Conservation (phyloP, 1,284 basidiomycete species). For the Papiliotrema fonsecae region DNA sequence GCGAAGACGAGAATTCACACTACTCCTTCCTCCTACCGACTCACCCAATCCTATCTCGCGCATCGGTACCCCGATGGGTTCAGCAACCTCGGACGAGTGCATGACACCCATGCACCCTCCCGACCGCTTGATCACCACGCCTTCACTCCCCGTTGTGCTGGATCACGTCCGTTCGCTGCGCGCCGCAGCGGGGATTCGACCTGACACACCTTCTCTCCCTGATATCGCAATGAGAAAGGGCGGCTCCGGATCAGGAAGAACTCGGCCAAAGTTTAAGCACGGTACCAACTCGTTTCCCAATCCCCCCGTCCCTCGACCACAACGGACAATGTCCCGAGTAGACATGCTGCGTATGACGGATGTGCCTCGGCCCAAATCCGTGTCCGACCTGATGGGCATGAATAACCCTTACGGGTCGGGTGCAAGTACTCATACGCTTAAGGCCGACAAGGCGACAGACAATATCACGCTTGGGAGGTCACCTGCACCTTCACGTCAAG, state of each 20-base stretch:
- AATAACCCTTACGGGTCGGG: conserved; percentile 17
- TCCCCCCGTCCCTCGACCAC: conserved; percentile 25
- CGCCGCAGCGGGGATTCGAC: conserved; percentile 9
- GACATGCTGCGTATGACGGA: conserved; percentile 15
- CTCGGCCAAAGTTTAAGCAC: conserved; percentile 4
- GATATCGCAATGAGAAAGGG: conserved; percentile 14
- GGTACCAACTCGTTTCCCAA: conserved; percentile 20
- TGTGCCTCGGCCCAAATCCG: conserved; percentile 37
- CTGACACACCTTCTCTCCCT: conserved; percentile 6
- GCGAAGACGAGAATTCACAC: conserved; percentile 57
- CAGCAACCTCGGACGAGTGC: conserved; percentile 5
- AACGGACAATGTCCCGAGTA: conserved; percentile 21
- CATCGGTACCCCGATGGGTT: conserved; percentile 12
- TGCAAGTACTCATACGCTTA: conserved; percentile 10
- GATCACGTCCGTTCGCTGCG: conserved; percentile 56
- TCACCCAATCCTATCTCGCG: not conserved
- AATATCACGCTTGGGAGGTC: no score
- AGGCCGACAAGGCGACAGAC: no score
- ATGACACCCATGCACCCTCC: conserved; percentile 15
- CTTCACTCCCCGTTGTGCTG: conserved; percentile 58
- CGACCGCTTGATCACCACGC: conserved; percentile 54
- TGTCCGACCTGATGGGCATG: conserved; percentile 42
- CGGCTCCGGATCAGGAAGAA: conserved; percentile 24
- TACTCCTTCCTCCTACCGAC: conserved; percentile 28
- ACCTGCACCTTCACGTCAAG: no score